phyloP scores from a whole-genome alignment of 2,329 filamentous ascomycete species.

The Calcarisporium arbuscula region DNA sequence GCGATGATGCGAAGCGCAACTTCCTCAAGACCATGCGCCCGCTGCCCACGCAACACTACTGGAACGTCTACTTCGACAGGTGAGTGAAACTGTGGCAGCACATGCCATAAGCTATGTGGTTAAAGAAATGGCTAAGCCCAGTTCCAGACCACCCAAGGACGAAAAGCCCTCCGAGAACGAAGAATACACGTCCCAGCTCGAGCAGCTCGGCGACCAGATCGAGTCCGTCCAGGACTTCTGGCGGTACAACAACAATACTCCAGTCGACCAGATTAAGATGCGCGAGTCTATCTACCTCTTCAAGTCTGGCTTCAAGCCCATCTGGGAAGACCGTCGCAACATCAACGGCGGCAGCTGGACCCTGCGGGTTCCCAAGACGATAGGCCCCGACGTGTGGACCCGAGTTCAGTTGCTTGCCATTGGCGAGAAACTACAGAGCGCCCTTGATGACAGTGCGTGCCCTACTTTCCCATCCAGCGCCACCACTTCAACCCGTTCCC shows the following conservation, averaged over 20 bases:
- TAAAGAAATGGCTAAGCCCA: background rate
- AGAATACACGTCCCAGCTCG: conserved; percentile 49
- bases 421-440: conserved; percentile 71
- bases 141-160: conserved; percentile 36
- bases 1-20: conserved; percentile 77
- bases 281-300: conserved; percentile 75
- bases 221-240: conserved; percentile 82
- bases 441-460: conserved; percentile 63
- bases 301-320: conserved; percentile 68
- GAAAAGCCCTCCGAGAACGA: conserved; percentile 33
- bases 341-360: conserved; percentile 84
- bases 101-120: background rate
- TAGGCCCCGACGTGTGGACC: conserved; percentile 71
- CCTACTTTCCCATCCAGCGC: conserved; percentile 10
- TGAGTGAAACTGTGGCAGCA: conserved; percentile 18
- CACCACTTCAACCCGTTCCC: background rate
- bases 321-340: conserved; percentile 86
- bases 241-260: conserved; percentile 76
- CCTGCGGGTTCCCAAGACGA: conserved; percentile 76
- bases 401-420: conserved; percentile 76
- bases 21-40: conserved; percentile 68
- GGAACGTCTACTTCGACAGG: conserved; percentile 65
- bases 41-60: conserved; percentile 73
- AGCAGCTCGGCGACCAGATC: conserved; percentile 59
- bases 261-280: conserved; percentile 68